Conservation (phyloP, 1,284 basidiomycete genomes). For the Termitomyces sp. region DNA sequence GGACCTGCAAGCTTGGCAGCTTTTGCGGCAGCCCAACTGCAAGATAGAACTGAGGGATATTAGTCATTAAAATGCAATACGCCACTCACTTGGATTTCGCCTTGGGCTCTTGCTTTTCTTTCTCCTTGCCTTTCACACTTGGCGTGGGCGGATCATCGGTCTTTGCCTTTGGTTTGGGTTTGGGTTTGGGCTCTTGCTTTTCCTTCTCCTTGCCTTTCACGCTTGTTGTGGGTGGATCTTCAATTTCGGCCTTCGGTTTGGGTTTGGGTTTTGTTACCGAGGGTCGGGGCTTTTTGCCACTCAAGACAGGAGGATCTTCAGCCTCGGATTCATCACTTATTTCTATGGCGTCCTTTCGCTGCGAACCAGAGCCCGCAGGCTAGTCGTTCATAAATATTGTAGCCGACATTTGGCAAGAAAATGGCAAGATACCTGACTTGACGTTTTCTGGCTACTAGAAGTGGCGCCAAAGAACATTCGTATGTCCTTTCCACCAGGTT, state of each 20-base stretch:
- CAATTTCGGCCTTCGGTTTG: neutral
- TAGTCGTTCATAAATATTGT: neutral
- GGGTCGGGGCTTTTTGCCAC: slow-evolving; percentile 2
- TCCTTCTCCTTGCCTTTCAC: slow-evolving; percentile 13
- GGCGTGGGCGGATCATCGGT: neutral
- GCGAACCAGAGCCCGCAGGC: slow-evolving; percentile 14
- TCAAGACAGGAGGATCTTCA: slow-evolving; percentile 20
- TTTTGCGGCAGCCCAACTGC: slow-evolving; percentile 61
- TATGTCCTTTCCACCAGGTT: slow-evolving; percentile 36
- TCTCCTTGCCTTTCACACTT: slow-evolving; percentile 9
- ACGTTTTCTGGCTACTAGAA: slow-evolving; percentile 11
- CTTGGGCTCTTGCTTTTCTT: slow-evolving; percentile 18
- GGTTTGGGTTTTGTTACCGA: slow-evolving; percentile 2
- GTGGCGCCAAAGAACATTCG: slow-evolving; percentile 39
- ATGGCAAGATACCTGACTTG: slow-evolving; percentile 1
- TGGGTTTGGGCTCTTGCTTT: slow-evolving; percentile 14
- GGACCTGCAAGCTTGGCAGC: slow-evolving; percentile 71
- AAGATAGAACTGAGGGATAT: neutral
- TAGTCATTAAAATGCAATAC: neutral
- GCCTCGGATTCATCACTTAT: slow-evolving; percentile 27
- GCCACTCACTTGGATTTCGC: slow-evolving; percentile 24
- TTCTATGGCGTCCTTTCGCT: slow-evolving; percentile 25
- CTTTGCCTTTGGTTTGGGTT: neutral
- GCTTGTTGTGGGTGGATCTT: neutral
- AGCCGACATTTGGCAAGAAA: neutral